Evolutionary conservation across 805 yeast genomes (phyloP).

Genomic region (Monosporozyma aerobia): DNA sequence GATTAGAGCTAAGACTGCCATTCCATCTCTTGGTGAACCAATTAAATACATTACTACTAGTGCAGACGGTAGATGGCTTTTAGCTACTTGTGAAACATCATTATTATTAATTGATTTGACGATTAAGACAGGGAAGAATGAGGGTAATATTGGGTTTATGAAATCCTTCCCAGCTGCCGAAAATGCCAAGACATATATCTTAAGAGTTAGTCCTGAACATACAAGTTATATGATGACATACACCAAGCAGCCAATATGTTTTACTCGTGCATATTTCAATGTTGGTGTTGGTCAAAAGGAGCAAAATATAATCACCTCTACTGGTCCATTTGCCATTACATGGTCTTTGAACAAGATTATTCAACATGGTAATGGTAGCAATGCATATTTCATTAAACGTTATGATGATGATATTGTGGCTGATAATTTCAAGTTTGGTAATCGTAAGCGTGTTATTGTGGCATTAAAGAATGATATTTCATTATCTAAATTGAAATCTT

Average conservation of each 20-base stretch:
- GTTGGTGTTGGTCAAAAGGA: constrained; percentile 56
- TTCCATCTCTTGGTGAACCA: constrained; percentile 78
- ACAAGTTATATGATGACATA: constrained; percentile 49
- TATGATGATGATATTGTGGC: constrained; percentile 57
- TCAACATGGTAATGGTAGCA: constrained; percentile 32
- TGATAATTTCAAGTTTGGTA: constrained; percentile 70
- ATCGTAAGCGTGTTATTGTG: constrained; percentile 60
- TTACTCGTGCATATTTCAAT: constrained; percentile 72
- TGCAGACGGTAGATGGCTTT: constrained; percentile 70
- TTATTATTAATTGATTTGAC: constrained; percentile 59
- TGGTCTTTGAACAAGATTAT: constrained; percentile 65
- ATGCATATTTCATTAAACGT: constrained; percentile 48
- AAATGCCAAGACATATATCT: constrained; percentile 60
- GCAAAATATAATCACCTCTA: constrained; percentile 63
- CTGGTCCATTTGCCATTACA: constrained; percentile 73
- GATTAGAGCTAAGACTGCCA: constrained; percentile 60
- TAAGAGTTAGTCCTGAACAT: constrained; percentile 65
- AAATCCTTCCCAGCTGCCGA: constrained; percentile 54
- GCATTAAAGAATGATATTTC: constrained; percentile 72
- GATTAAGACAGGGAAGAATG: constrained; percentile 52
- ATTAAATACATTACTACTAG: constrained; percentile 61
- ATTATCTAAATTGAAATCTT: constrained; percentile 50
- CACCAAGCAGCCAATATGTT: constrained; percentile 41
- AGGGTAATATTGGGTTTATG: constrained; percentile 53
- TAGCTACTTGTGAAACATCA: constrained; percentile 71